Conservation (phyloP, 192 early-diverging fungal species). For the Funneliformis geosporum region DNA sequence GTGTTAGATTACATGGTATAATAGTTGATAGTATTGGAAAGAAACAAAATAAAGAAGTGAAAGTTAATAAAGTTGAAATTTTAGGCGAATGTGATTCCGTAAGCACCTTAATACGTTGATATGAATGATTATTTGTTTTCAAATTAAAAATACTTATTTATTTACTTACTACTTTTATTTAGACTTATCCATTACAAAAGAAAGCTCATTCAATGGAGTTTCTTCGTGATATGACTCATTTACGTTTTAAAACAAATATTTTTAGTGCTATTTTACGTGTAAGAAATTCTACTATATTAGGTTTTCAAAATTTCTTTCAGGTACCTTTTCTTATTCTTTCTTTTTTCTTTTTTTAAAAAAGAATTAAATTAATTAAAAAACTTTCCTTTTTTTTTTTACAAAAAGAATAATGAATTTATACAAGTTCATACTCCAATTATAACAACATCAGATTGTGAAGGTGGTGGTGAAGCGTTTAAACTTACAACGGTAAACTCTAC, state of each 20-base stretch:
- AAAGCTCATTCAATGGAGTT: constrained; percentile 76
- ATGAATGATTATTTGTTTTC: not conserved
- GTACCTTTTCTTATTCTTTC: constrained; percentile 33
- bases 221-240: constrained; percentile 73
- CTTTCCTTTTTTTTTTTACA: not conserved
- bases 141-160: too few relatives aligned
- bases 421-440: constrained; percentile 80
- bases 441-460: constrained; percentile 88
- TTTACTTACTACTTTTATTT: too few relatives aligned
- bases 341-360: not conserved
- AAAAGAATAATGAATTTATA: constrained; percentile 68
- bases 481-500: constrained; percentile 37
- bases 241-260: constrained; percentile 75
- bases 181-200: constrained; percentile 87
- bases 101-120: not conserved
- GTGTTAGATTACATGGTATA: constrained; percentile 68
- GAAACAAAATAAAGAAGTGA: constrained; percentile 73
- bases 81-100: constrained; percentile 64
- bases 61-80: constrained; percentile 54
- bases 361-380: not conserved
- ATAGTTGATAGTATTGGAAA: constrained; percentile 67
- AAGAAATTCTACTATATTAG: constrained; percentile 63
- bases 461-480: constrained; percentile 83
- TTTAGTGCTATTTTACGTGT: constrained; percentile 74
- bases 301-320: constrained; percentile 75